Evolutionary conservation across 1,284 basidiomycete genomes (phyloP).

Genomic region (Tilletia walkeri): DNA sequence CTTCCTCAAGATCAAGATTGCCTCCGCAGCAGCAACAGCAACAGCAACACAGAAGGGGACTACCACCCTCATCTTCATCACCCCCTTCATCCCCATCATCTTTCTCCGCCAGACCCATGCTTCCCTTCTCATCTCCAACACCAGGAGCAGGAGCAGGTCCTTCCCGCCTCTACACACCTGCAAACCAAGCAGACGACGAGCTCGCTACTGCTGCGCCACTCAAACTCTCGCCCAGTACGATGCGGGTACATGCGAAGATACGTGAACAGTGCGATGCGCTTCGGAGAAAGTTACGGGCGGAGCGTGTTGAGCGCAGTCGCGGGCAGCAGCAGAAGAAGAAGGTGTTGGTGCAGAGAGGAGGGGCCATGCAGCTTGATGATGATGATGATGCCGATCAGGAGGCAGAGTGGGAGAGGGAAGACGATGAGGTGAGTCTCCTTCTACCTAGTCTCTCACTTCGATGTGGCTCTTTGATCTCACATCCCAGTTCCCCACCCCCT

Average conservation of each 20-base stretch:
- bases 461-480: background rate
- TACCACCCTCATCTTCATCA: conserved; percentile 1
- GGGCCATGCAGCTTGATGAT: background rate
- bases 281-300: background rate
- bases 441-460: too few species aligned
- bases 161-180: background rate
- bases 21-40: background rate
- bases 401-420: conserved; percentile 5
- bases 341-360: background rate
- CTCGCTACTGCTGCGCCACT: background rate
- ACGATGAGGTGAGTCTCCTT: conserved; percentile 7
- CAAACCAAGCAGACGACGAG: background rate
- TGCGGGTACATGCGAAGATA: background rate
- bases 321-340: background rate
- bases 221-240: background rate
- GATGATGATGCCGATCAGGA: background rate
- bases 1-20: background rate
- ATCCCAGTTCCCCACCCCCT: background rate
- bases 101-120: background rate
- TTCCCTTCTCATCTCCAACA: background rate
- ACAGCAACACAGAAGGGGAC: background rate
- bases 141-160: background rate
- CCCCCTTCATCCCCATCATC: background rate
- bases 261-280: background rate
- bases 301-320: background rate